Evolutionary conservation across 2,329 filamentous ascomycete species (phyloP).

Genomic region (Fusarium buharicum): DNA sequence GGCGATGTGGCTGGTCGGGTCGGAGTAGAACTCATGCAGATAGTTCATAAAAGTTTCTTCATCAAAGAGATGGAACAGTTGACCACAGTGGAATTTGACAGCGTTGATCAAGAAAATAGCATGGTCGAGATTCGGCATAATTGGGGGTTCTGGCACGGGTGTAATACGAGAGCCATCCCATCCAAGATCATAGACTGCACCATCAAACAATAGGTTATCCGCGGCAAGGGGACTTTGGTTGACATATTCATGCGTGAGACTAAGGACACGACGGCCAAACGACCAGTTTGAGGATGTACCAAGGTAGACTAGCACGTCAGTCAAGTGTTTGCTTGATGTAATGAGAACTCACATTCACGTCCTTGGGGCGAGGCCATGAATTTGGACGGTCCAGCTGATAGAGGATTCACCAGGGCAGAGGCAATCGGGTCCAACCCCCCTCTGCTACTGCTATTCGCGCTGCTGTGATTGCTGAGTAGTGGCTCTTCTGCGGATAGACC

Average conservation of each 20-base stretch:
- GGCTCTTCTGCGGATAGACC: slow-evolving; percentile 25
- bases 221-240: slow-evolving; percentile 56
- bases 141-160: slow-evolving; percentile 30
- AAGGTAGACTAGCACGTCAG: slow-evolving; percentile 57
- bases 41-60: slow-evolving; percentile 60
- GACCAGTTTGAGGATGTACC: slow-evolving; percentile 68
- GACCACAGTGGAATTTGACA: slow-evolving; percentile 66
- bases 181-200: slow-evolving; percentile 60
- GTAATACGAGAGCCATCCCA: slow-evolving; percentile 57
- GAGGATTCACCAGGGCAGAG: slow-evolving; percentile 54
- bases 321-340: rapidly evolving
- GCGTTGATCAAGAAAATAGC: slow-evolving; percentile 64
- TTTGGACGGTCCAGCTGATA: slow-evolving; percentile 53
- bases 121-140: slow-evolving; percentile 62
- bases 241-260: slow-evolving; percentile 59
- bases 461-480: slow-evolving; percentile 31
- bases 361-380: slow-evolving; percentile 56
- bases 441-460: slow-evolving; percentile 18
- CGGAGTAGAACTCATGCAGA: slow-evolving; percentile 46
- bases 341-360: slow-evolving; percentile 52
- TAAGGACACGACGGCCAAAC: slow-evolving; percentile 61
- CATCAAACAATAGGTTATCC: slow-evolving; percentile 60
- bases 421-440: slow-evolving; percentile 45
- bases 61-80: slow-evolving; percentile 65
- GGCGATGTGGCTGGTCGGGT: slow-evolving; percentile 28